Evolutionary conservation across 2,329 filamentous ascomycete genomes (phyloP).

Genomic region (Xylaria sp.): DNA sequence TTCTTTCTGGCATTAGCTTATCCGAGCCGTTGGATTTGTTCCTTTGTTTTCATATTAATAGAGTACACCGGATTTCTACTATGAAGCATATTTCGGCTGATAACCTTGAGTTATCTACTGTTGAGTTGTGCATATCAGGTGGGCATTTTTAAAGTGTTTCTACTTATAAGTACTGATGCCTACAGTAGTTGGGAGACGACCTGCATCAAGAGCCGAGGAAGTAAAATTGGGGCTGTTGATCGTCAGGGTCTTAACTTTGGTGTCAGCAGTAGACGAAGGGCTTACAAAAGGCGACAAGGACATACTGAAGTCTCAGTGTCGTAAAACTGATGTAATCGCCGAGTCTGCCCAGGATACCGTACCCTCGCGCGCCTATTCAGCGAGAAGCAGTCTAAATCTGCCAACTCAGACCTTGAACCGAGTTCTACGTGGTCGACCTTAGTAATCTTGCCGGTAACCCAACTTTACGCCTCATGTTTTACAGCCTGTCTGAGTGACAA

Average conservation of each 20-base stretch:
- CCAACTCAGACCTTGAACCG: no score
- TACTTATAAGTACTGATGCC: neutral
- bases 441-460: neutral
- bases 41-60: neutral
- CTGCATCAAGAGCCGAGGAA: neutral
- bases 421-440: neutral
- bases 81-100: no score
- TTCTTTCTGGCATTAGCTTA: neutral
- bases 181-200: no score
- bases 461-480: no score
- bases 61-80: no score
- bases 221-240: slow-evolving; percentile 4
- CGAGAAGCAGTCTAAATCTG: neutral
- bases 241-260: neutral
- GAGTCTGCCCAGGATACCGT: no score
- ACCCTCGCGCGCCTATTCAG: neutral
- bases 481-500: no score
- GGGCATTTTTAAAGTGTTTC: no score
- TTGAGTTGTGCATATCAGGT: no score
- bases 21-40: slow-evolving; percentile 1
- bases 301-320: neutral
- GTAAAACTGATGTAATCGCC: neutral
- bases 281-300: no score
- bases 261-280: neutral
- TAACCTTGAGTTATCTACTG: no score